phyloP scores from a whole-genome alignment of 441 rosid genomes.

The Brassica hybrid region DNA sequence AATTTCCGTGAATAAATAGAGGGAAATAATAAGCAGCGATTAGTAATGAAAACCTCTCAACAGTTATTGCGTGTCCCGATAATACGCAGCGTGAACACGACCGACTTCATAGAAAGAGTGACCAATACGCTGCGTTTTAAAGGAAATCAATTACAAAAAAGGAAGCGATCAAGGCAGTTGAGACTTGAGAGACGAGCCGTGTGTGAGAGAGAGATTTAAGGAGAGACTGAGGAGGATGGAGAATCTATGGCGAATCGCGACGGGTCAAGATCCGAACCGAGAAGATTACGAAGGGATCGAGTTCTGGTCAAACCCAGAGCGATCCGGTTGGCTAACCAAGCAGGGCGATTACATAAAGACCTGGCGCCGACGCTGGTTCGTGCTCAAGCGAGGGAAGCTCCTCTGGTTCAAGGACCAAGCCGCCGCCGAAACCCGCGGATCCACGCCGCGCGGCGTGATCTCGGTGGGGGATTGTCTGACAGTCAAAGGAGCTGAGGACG shows the following conservation, averaged over 20 bases:
- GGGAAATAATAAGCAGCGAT: too few species aligned
- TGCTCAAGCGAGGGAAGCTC: conserved; percentile 71
- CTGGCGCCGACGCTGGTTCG: conserved; percentile 85
- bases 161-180: conserved; percentile 8
- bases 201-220: too few species aligned
- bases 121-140: background rate
- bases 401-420: conserved; percentile 69
- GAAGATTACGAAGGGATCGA: conserved; percentile 64
- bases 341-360: conserved; percentile 78
- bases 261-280: conserved; percentile 69
- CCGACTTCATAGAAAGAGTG: background rate
- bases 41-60: too few species aligned
- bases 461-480: conserved; percentile 63
- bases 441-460: conserved; percentile 72
- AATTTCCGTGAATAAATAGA: too few species aligned
- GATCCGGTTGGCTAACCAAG: conserved; percentile 70
- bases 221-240: conserved; percentile 66
- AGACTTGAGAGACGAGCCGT: background rate
- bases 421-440: conserved; percentile 47
- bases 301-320: conserved; percentile 68
- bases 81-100: too few species aligned
- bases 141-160: background rate
- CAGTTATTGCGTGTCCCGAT: too few species aligned
- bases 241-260: conserved; percentile 67
- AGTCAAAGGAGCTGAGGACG: conserved; percentile 80